Conservation (phyloP, 1,139 yeast species). For the Blastobotrys malaysiensis region DNA sequence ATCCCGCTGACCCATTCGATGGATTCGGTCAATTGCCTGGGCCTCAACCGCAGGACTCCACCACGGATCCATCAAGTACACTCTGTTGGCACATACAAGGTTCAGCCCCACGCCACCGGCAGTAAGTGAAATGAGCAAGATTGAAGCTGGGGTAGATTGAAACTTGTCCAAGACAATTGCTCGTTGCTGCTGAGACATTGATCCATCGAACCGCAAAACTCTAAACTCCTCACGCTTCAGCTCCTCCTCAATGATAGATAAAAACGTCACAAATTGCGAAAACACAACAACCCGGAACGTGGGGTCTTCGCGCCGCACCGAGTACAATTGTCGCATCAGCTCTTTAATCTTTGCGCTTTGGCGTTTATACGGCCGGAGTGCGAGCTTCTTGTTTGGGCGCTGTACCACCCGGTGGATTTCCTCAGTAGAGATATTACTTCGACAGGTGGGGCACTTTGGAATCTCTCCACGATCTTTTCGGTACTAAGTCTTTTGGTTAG, state of each 20-base stretch:
- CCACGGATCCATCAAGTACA: constrained; percentile 96
- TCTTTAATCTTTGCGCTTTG: constrained; percentile 55
- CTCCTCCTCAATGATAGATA: constrained; percentile 69
- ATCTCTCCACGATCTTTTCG: constrained; percentile 29
- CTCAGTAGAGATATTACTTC: constrained; percentile 28
- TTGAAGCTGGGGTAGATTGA: constrained; percentile 41
- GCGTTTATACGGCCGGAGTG: not conserved
- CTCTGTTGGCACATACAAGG: constrained; percentile 77
- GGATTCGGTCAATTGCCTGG: constrained; percentile 92
- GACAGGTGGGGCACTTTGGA: constrained; percentile 38
- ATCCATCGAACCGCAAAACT: constrained; percentile 73
- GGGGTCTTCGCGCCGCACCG: constrained; percentile 9
- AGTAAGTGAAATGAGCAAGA: constrained; percentile 70
- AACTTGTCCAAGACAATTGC: constrained; percentile 57
- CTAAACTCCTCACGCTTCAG: constrained; percentile 43
- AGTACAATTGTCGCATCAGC: constrained; percentile 52
- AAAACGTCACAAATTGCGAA: constrained; percentile 81
- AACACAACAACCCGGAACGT: constrained; percentile 55
- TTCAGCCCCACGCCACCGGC: constrained; percentile 97
- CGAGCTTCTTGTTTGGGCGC: constrained; percentile 1
- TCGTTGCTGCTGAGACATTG: constrained; percentile 63
- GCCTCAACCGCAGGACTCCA: constrained; percentile 95
- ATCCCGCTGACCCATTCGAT: constrained; percentile 78
- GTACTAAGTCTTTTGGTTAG: constrained; percentile 18
- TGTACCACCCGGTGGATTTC: constrained; percentile 29